Conservation (phyloP, 768 basidiomycete species). For the Pleurotus citrinopileatus region DNA sequence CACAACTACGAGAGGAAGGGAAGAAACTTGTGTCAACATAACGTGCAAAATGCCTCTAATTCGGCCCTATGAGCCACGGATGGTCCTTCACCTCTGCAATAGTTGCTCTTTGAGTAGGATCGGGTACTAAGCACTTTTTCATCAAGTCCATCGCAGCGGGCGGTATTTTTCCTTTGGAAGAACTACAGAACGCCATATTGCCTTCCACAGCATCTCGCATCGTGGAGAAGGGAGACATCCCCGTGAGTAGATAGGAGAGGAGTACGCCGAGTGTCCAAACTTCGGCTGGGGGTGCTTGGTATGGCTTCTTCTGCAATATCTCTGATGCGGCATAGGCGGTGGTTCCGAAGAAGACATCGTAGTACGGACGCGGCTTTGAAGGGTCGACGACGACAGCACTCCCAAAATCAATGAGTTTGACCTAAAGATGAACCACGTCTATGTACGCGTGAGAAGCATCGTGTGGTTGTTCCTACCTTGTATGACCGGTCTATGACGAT, state of each 20-base stretch:
- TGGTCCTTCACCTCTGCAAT: slow-evolving; percentile 81
- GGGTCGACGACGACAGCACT: slow-evolving; percentile 79
- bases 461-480: slow-evolving; percentile 42
- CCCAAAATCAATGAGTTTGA: slow-evolving; percentile 96
- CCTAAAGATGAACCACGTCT: slow-evolving; percentile 38
- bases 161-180: slow-evolving; percentile 35
- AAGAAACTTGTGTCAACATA: slow-evolving; percentile 1
- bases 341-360: slow-evolving; percentile 86
- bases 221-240: slow-evolving; percentile 89
- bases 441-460: background rate
- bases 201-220: slow-evolving; percentile 77
- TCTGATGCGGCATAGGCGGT: slow-evolving; percentile 96
- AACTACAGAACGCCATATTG: slow-evolving; percentile 49
- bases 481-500: slow-evolving; percentile 73
- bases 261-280: slow-evolving; percentile 96
- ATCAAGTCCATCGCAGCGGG: slow-evolving; percentile 58
- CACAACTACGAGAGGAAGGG: slow-evolving; percentile 1
- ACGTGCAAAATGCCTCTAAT: slow-evolving; percentile 8
- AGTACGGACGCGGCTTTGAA: slow-evolving; percentile 56
- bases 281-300: slow-evolving; percentile 92
- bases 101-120: slow-evolving; percentile 76
- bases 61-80: slow-evolving; percentile 60
- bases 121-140: slow-evolving; percentile 77
- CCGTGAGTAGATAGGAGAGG: slow-evolving; percentile 91
- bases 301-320: slow-evolving; percentile 82